phyloP scores from a whole-genome alignment of 768 basidiomycete species.

The Mycena galopus region DNA sequence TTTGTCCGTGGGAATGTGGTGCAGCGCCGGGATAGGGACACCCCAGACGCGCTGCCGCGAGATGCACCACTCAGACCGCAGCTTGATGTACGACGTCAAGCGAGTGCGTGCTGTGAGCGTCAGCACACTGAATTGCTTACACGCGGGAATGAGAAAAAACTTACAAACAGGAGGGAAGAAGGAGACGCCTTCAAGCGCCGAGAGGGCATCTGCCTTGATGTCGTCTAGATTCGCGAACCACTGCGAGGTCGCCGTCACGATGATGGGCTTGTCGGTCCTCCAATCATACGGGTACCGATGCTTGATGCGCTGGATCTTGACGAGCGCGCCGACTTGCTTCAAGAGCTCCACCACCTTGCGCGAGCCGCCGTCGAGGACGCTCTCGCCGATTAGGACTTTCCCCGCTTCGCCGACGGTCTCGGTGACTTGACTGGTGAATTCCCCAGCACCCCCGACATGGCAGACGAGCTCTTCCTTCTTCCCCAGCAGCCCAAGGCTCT shows the following conservation, averaged over 20 bases:
- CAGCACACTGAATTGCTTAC: not conserved
- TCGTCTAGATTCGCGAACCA: slow-evolving; percentile 96
- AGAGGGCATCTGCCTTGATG: slow-evolving; percentile 83
- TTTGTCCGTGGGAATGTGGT: slow-evolving; percentile 71
- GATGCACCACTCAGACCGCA: slow-evolving; percentile 98
- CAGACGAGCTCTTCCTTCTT: slow-evolving; percentile 68
- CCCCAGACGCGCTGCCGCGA: slow-evolving; percentile 98
- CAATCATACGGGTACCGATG: slow-evolving; percentile 98
- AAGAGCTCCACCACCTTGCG: slow-evolving; percentile 76
- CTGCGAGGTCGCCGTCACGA: slow-evolving; percentile 94
- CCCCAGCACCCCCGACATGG: slow-evolving; percentile 85
- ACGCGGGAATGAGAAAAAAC: slow-evolving; percentile 25
- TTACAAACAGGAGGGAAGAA: slow-evolving; percentile 86
- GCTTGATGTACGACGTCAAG: slow-evolving; percentile 87
- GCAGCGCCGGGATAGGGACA: slow-evolving; percentile 92
- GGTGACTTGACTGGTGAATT: slow-evolving; percentile 71
- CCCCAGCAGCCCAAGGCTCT: slow-evolving; percentile 64
- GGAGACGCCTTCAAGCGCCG: slow-evolving; percentile 74
- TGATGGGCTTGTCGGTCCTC: slow-evolving; percentile 94
- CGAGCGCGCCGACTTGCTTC: slow-evolving; percentile 64
- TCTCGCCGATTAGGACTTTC: slow-evolving; percentile 69
- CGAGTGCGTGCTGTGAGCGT: slow-evolving; percentile 78
- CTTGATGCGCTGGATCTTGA: slow-evolving; percentile 77
- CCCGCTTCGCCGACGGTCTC: slow-evolving; percentile 69
- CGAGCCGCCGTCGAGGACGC: slow-evolving; percentile 81